These are phyloP conservation scores for Phialophora expanda DNA, from an alignment of 2,329 filamentous ascomycete genomes.

Conservation along the genomic window DNA sequence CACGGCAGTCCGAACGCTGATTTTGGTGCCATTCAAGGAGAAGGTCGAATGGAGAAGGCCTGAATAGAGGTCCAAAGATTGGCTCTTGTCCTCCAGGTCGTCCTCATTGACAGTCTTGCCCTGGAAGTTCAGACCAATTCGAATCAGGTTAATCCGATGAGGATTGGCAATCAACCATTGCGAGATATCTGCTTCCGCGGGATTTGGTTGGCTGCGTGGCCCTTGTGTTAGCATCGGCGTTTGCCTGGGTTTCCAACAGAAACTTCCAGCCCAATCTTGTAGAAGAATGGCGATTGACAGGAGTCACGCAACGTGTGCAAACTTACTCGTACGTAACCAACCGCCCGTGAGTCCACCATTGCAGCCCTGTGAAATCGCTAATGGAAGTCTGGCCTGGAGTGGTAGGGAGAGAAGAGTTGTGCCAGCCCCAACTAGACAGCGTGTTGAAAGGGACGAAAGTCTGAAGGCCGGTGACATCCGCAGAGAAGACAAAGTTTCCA, in stretches of 20 bases:
- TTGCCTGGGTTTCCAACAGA: background rate
- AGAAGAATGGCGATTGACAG: background rate
- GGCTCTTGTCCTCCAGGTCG: conserved; percentile 49
- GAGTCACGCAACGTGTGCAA: background rate
- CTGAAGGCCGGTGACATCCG: conserved; percentile 12
- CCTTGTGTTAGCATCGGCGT: background rate
- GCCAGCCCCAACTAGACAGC: conserved; percentile 12
- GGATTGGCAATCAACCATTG: conserved; percentile 19
- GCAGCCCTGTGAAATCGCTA: conserved; percentile 15
- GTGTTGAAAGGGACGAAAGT: conserved; percentile 12
- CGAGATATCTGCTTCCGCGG: conserved; percentile 9
- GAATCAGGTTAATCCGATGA: conserved; percentile 13
- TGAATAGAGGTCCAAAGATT: conserved; percentile 57
- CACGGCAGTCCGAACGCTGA: conserved; percentile 54
- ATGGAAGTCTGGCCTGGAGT: conserved; percentile 12
- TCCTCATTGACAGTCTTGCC: conserved; percentile 35
- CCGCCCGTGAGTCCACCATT: conserved; percentile 13
- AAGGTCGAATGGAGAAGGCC: conserved; percentile 55
- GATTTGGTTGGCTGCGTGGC: conserved; percentile 1
- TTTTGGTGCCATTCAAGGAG: conserved; percentile 47
- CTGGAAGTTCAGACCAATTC: conserved; percentile 5
- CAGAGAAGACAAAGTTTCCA: conserved; percentile 16
- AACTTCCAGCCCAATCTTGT: background rate
- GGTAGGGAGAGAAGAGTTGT: conserved; percentile 14
- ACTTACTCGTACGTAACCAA: conserved; percentile 8